These are phyloP conservation scores for Quercus mongolica DNA, from an alignment of 306 rosid species.

Conservation along the genomic window DNA sequence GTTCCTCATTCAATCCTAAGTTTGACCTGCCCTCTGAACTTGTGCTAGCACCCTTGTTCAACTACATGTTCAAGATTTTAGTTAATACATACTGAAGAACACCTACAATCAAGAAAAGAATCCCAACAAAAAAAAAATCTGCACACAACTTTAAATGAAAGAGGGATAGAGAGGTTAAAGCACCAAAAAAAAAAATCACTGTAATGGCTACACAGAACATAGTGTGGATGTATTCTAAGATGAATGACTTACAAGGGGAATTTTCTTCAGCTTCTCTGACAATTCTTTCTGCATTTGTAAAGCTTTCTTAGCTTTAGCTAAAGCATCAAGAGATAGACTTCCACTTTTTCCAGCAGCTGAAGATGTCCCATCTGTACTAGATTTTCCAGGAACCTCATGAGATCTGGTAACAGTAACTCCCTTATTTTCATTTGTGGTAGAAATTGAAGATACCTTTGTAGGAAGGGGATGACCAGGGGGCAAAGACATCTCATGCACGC, in stretches of 20 bases:
- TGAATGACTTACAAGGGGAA: conserved; percentile 55
- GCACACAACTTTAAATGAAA: background rate
- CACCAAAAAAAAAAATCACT: background rate
- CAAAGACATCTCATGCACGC: conserved; percentile 54
- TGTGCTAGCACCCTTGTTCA: conserved; percentile 55
- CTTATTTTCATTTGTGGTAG: conserved; percentile 99
- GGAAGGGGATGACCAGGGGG: conserved; percentile 57
- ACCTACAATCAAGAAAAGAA: background rate
- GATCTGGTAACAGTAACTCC: conserved; percentile 98
- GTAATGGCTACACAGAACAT: background rate
- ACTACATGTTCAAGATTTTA: conserved; percentile 43
- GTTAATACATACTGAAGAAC: conserved; percentile 25
- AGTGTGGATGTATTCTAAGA: background rate
- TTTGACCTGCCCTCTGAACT: conserved; percentile 40
- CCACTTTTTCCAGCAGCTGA: conserved; percentile 92
- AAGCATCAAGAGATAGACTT: conserved; percentile 70
- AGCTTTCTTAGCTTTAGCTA: conserved; percentile 86
- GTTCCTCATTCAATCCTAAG: conserved; percentile 41
- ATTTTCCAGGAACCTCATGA: conserved; percentile 99
- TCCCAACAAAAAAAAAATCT: background rate
- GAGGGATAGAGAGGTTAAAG: background rate
- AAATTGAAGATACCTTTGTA: conserved; percentile 93
- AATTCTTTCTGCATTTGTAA: conserved; percentile 77
- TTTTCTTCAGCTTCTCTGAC: conserved; percentile 71
- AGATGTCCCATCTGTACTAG: conserved; percentile 99